Base-by-base conservation (phyloP, 2,329 filamentous ascomycete genomes). In the Botrytis squamosa region DNA sequence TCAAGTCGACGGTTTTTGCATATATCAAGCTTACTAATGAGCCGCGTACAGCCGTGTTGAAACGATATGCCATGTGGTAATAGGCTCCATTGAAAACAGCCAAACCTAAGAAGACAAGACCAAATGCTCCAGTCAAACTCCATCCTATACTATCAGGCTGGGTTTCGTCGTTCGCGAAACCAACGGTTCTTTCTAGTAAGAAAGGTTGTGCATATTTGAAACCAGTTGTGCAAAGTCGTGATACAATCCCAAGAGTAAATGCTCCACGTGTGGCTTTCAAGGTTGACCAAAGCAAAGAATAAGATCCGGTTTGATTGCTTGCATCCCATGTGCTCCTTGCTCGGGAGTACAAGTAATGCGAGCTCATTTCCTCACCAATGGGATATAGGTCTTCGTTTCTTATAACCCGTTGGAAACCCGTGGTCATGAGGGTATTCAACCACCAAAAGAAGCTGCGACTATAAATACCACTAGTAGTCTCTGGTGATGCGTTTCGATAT, bases 391-490 rank as follows among this genome's bases (percentile, higher is more conserved):
- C 82, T 42, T 78, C 76, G 9, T 82, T 81, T 62, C 75, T 79
- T 25, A 85, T 76, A 62, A 84, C 75, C 36, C 78, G 78, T 36
- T 76, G 77, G 52, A 82, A 85, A 1, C 84, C 84, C 18, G 75
- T 80, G 65, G 76, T 70, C 75, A 85, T 78, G 33, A 85, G 77
- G 10, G 80, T 78, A 52, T 81, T 82, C 55, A 84, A 76, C 84
- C 83, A 85, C 75, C 81, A 81, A 72, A 84, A 82, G 52, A 84
- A 77, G 33, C 80, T 81, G 18, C 80, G 81, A 72, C 79, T 82
- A 57, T 84, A 83, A 12, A 84, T 76, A 22, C 84, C 83, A 73
- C 83, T 83, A 0, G 80, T 82, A 0, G 78, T 79, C 74, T 85
- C 84, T 6, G 84, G 83, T 12, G 82, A 81, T n/a, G 76, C 74